Conservation (phyloP, 1,284 basidiomycete species). For the Ceratobasidium sp. region DNA sequence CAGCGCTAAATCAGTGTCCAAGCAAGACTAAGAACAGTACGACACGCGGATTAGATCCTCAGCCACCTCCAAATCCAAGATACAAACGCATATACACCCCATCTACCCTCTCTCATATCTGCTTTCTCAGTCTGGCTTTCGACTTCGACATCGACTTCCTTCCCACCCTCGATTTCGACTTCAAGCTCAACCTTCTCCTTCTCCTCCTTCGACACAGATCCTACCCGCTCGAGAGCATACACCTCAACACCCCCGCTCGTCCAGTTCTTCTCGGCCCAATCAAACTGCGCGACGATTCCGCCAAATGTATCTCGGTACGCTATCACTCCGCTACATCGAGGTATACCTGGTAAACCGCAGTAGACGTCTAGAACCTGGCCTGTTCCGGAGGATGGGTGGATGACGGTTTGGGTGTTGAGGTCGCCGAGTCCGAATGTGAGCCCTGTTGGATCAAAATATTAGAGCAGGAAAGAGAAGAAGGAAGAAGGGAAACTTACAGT, state of each 20-base stretch:
- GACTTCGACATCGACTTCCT: background rate
- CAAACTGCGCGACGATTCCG: slow-evolving; percentile 27
- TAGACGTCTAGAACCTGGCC: slow-evolving; percentile 31
- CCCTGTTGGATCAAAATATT: background rate
- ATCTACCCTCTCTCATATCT: too few species aligned
- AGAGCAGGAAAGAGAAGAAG: background rate
- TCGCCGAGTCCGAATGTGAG: slow-evolving; percentile 38
- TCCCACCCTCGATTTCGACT: background rate
- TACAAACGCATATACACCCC: background rate
- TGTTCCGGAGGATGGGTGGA: background rate
- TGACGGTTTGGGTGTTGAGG: background rate
- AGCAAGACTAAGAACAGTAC: too few species aligned
- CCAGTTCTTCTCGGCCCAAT: slow-evolving; percentile 42
- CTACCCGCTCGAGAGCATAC: slow-evolving; percentile 19
- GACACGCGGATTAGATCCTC: background rate
- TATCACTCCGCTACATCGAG: slow-evolving; percentile 36
- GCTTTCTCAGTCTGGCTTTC: background rate
- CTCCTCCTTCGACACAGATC: background rate
- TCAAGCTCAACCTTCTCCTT: background rate
- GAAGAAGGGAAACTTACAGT: background rate
- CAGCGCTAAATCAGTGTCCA: too few species aligned
- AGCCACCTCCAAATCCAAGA: background rate
- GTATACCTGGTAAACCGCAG: slow-evolving; percentile 28
- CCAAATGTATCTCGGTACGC: slow-evolving; percentile 16
- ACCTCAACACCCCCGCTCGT: slow-evolving; percentile 25